Percentiles rank a stretch among this genome's conserved stretches.
phyloP scores from a whole-genome alignment of 2,329 filamentous ascomycete genomes.

The Botrytis aclada region DNA sequence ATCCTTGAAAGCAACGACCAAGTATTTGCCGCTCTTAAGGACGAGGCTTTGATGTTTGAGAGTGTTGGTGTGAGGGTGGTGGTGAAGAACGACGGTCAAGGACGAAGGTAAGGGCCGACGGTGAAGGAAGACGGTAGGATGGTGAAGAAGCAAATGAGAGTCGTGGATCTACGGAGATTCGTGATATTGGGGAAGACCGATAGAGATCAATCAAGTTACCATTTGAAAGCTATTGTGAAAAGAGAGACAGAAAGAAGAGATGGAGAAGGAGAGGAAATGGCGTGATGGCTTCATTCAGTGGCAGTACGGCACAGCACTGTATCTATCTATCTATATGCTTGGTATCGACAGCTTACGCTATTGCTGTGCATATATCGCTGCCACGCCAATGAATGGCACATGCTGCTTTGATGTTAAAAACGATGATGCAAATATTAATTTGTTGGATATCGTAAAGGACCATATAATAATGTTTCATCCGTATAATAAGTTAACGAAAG shows the following conservation, averaged over 20 bases:
- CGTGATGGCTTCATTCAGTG: not conserved
- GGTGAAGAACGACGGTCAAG: not conserved
- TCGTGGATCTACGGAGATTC: not conserved
- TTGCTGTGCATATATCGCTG: not conserved
- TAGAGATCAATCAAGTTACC: not conserved
- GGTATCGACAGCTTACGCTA: not conserved
- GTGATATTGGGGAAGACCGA: conserved; percentile 5
- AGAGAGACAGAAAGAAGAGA: not conserved
- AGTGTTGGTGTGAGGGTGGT: not conserved
- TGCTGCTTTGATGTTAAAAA: not conserved
- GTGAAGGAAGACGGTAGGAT: not conserved
- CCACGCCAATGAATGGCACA: not conserved
- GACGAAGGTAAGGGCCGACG: not conserved
- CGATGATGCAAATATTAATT: not conserved
- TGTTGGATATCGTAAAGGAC: not conserved
- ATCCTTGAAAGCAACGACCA: not conserved
- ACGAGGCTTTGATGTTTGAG: not conserved
- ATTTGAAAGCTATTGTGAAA: not conserved
- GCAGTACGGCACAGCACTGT: not conserved
- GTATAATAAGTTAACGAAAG: not conserved
- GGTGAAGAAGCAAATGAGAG: not conserved
- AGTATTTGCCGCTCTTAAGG: not conserved
- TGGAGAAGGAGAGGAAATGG: not conserved
- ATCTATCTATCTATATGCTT: not conserved
- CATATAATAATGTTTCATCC: not conserved